A percentile compares a stretch with the other conserved stretches of the same genome.
These are phyloP conservation scores for Microthlaspi erraticum DNA, from an alignment of 345 rosid species.

Conservation along the genomic window DNA sequence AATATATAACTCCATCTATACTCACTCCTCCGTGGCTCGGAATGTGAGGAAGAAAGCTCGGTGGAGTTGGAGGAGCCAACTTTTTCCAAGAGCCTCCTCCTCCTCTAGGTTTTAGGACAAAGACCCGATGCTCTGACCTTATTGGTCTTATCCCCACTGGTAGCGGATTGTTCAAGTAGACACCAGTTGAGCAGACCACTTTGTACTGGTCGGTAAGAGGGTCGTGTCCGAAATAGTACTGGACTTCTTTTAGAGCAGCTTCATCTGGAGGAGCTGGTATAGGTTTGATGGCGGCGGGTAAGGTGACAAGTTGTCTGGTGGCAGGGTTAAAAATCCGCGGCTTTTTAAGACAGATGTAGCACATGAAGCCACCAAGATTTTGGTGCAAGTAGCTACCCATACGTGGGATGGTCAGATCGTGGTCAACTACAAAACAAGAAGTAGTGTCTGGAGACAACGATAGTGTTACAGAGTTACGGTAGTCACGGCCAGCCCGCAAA, in stretches of 20 bases:
- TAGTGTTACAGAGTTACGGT: background rate
- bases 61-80: no score
- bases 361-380: slow-evolving; percentile 2
- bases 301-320: background rate
- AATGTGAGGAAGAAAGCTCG: background rate
- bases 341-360: background rate
- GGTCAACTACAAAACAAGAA: slow-evolving; percentile 3
- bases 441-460: background rate
- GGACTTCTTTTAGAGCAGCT: no score
- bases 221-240: no score
- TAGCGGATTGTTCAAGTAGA: no score
- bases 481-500: background rate
- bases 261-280: no score
- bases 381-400: background rate
- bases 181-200: no score
- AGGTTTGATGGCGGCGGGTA: no score
- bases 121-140: no score
- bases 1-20: background rate
- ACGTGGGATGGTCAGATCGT: background rate
- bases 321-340: background rate
- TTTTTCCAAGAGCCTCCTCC: no score
- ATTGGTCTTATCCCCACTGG: no score
- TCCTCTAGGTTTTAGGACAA: no score
- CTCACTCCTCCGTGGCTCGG: background rate
- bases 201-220: no score